Conservation (phyloP, 129 eudicot genomes). For the Arctium minus region DNA sequence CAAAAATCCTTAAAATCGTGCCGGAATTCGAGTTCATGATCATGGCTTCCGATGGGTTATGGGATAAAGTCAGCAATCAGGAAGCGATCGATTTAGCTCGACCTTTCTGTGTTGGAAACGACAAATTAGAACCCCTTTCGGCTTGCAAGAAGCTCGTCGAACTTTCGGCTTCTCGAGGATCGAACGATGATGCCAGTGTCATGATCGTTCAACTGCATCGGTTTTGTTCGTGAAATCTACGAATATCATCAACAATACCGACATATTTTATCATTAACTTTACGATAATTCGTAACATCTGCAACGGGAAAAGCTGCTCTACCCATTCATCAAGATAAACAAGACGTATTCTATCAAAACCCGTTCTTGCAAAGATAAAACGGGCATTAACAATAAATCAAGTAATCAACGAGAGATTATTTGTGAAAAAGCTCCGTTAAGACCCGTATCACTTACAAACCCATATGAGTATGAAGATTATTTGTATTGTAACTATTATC, state of each 20-base stretch:
- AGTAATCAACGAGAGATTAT: background rate
- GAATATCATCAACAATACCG: conserved; percentile 3
- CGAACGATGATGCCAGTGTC: conserved; percentile 69
- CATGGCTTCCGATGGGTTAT: conserved; percentile 93
- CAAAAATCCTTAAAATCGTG: conserved; percentile 38
- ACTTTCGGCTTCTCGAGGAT: conserved; percentile 71
- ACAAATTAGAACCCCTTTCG: conserved; percentile 34
- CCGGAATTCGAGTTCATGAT: conserved; percentile 73
- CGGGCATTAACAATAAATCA: too few relatives aligned
- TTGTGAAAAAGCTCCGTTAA: background rate
- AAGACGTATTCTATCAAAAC: background rate
- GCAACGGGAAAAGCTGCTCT: background rate
- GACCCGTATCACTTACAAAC: background rate
- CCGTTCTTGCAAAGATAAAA: background rate
- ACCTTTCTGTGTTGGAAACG: conserved; percentile 38
- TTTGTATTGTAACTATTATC: background rate
- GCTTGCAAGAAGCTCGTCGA: conserved; percentile 76
- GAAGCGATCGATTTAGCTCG: conserved; percentile 79
- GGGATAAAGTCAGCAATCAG: conserved; percentile 96
- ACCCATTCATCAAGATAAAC: too few relatives aligned
- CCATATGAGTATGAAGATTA: background rate
- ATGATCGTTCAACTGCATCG: conserved; percentile 56
- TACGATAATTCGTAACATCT: background rate
- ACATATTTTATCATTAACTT: background rate
- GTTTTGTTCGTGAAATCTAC: conserved; percentile 32